Percentiles rank a stretch among this genome's conserved stretches.
phyloP scores from a whole-genome alignment of 2,329 filamentous ascomycete species.

The Calonectria pseudoturangicola region DNA sequence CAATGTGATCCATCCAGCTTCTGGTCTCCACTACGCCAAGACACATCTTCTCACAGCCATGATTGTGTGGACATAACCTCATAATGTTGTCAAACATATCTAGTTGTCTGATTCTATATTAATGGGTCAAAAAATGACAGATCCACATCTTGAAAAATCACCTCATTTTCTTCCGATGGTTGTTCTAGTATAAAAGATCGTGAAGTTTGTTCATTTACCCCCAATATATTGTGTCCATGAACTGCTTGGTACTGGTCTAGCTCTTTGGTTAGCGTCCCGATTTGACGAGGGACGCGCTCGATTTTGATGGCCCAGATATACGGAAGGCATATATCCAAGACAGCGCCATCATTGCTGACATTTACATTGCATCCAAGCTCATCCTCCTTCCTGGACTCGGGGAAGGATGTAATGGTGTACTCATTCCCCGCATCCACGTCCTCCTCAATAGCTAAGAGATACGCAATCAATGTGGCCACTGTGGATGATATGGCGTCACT shows the following conservation, averaged over 20 bases:
- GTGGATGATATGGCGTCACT: conserved; percentile 63
- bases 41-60: no score
- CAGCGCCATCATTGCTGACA: conserved; percentile 28
- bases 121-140: conserved; percentile 56
- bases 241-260: not conserved
- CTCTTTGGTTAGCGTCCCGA: not conserved
- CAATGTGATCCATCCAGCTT: no score
- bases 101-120: conserved; percentile 19
- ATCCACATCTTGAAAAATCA: conserved; percentile 56
- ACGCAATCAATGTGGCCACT: conserved; percentile 62
- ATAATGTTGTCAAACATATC: no score
- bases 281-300: conserved; percentile 27
- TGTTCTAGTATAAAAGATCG: conserved; percentile 39
- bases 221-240: not conserved
- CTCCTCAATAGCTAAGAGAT: conserved; percentile 65
- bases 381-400: conserved; percentile 41
- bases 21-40: no score
- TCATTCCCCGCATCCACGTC: conserved; percentile 55
- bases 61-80: no score
- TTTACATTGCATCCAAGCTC: conserved; percentile 49
- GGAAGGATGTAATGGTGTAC: conserved; percentile 50
- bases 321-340: conserved; percentile 63
- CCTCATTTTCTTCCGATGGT: conserved; percentile 45
- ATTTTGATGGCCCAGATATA: conserved; percentile 65
- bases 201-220: conserved; percentile 22